Base-by-base conservation (phyloP, 2,329 filamentous ascomycete genomes). In the Colletotrichum godetiae region DNA sequence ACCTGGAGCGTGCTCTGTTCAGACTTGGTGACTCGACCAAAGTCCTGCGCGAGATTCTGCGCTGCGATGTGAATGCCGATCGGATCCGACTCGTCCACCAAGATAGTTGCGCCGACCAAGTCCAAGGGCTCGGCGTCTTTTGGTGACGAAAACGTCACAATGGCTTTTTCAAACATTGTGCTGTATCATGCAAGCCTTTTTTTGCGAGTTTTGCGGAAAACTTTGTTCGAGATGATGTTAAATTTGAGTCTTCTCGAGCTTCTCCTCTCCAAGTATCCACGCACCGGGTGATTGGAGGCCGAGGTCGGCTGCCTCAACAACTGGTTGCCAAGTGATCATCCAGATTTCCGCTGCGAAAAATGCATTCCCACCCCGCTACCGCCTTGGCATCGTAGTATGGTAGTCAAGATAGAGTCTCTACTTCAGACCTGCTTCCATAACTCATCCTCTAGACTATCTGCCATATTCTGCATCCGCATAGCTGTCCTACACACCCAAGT, bases 31-130 rank as follows among this genome's bases (percentile, higher is more conserved):
- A 81, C 79, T 8, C 69, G 78, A 5, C 75, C 69, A 46, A 81
- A 78, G 64, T 81, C 79, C 55, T 76, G 73, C 37, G 78, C 76
- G 8, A 83, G 70, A 24, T 80, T 82, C 37, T 76, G 73, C 12
- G 77, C 80, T 5, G 82, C 81, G 35, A 83, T 82, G 31, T 78
- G 78, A 19, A 83, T 75, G 11, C 82, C 82, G 5, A 77, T 60
- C 19, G 76, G 77, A 53, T 83, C 81, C 62, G 77, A 77, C 8
- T 78, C 68, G 22, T 81, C 78, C 49, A 80, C 75, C 33, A 82
- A 61, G 37, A 83, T 79, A 1, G 79, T 74, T 5, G 81, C 78
- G 15, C 78, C 77, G 52, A 79, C 74, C 42, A 82, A 77, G 69
- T 65, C 78, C 67, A 82, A 22, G 24, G 55, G 4, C 15, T 42